Evolutionary conservation across 176 grass and related monocot species (phyloP).

Genomic region (Cenchrus americanus): DNA sequence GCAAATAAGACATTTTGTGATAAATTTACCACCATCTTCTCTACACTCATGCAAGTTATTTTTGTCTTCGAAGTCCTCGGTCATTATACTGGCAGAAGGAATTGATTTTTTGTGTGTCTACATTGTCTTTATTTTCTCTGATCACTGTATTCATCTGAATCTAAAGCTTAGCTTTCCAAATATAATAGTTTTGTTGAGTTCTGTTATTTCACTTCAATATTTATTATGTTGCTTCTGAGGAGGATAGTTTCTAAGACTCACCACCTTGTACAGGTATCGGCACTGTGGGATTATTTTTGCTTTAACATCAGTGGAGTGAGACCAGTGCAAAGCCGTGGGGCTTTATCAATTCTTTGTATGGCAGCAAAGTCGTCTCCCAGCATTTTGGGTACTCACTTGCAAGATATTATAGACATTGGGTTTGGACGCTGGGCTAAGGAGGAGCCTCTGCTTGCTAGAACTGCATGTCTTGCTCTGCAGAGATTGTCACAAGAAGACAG

Average conservation of each 20-base stretch:
- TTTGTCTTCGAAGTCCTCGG: neutral
- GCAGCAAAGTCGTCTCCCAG: slow-evolving; percentile 82
- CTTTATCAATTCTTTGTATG: slow-evolving; percentile 94
- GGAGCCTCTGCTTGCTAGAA: slow-evolving; percentile 91
- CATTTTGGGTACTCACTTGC: slow-evolving; percentile 76
- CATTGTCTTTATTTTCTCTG: neutral
- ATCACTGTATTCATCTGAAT: neutral
- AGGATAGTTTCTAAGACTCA: neutral
- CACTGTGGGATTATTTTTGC: slow-evolving; percentile 90
- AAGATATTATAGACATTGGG: slow-evolving; percentile 98
- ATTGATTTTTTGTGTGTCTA: neutral
- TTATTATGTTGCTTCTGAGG: slow-evolving; percentile 19
- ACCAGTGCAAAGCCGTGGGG: slow-evolving; percentile 78
- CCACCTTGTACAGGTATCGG: slow-evolving; percentile 54
- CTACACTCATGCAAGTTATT: neutral
- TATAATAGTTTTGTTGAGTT: slow-evolving; percentile 8
- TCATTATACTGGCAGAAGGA: neutral
- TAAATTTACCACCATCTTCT: slow-evolving; percentile 8
- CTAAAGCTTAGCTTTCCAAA: slow-evolving; percentile 9
- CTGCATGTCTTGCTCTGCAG: slow-evolving; percentile 83
- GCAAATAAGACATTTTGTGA: neutral
- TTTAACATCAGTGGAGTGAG: slow-evolving; percentile 76
- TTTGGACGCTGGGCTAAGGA: slow-evolving; percentile 95
- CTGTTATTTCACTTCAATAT: slow-evolving; percentile 3
- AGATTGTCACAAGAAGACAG: slow-evolving; percentile 93